Conservation (phyloP, 371 early-diverging fungal genomes). For the Dichotomocladium elegans region DNA sequence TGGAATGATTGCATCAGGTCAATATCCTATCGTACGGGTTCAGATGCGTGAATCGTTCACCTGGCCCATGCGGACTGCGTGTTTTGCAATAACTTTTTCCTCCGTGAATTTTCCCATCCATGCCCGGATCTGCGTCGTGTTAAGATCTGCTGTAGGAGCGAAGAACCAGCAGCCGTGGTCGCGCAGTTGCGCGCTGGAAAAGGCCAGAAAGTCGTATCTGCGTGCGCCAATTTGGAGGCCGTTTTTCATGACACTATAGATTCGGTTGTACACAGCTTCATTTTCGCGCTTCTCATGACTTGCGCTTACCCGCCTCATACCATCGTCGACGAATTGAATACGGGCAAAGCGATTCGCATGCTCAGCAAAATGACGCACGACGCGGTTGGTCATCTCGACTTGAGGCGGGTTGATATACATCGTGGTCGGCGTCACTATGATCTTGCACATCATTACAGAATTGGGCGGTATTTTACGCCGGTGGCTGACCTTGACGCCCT, state of each 20-base stretch:
- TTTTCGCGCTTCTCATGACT: conserved; percentile 12
- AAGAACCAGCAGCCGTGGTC: conserved; percentile 78
- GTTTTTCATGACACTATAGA: conserved; percentile 42
- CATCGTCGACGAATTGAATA: conserved; percentile 69
- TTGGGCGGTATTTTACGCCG: conserved; percentile 38
- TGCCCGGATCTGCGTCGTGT: conserved; percentile 49
- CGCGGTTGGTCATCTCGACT: conserved; percentile 64
- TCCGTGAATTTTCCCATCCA: conserved; percentile 77
- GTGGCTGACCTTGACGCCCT: conserved; percentile 14
- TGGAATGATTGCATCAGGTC: no score
- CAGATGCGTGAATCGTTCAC: conserved; percentile 2
- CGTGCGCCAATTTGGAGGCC: conserved; percentile 60
- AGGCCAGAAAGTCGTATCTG: conserved; percentile 69
- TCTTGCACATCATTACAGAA: conserved; percentile 54
- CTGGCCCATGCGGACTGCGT: conserved; percentile 74
- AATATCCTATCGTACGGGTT: background rate
- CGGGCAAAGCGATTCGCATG: conserved; percentile 62
- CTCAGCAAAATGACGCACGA: conserved; percentile 50
- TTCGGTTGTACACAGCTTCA: conserved; percentile 44
- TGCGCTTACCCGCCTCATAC: conserved; percentile 35
- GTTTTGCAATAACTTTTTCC: conserved; percentile 69
- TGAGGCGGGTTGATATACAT: conserved; percentile 53
- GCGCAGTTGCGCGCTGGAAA: conserved; percentile 65
- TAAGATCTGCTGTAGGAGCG: conserved; percentile 32
- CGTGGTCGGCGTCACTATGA: conserved; percentile 60